phyloP scores from a whole-genome alignment of 139 green algal species.

The Micromonas commoda region DNA sequence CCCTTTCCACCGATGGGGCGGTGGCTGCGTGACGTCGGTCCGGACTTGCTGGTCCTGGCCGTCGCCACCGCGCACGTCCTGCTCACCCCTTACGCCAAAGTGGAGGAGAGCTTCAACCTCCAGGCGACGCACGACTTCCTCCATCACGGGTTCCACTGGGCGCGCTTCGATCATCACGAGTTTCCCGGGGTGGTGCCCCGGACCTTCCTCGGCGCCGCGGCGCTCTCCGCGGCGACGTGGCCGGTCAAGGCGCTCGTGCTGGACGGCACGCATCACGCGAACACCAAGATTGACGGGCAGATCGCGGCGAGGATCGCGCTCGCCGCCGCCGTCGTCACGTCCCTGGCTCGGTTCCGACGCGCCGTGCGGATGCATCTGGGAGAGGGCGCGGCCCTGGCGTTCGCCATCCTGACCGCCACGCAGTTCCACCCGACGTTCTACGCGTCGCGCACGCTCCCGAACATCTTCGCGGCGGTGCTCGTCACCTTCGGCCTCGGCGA shows the following conservation, averaged over 20 bases:
- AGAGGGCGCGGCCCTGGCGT: neutral
- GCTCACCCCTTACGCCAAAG: conserved; percentile 65
- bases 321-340: neutral
- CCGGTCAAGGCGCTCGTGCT: neutral
- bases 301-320: conserved; percentile 4
- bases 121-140: conserved; percentile 58
- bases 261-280: too few species aligned
- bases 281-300: too few species aligned
- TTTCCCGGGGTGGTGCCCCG: conserved; percentile 79
- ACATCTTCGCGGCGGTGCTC: conserved; percentile 58
- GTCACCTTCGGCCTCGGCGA: neutral
- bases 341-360: conserved; percentile 3
- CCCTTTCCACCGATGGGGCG: neutral
- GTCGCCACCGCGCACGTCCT: conserved; percentile 31
- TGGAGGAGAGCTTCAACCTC: conserved; percentile 82
- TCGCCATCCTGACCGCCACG: neutral
- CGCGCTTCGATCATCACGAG: conserved; percentile 62
- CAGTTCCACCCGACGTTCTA: conserved; percentile 88
- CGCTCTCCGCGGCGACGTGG: neutral
- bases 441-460: conserved; percentile 61
- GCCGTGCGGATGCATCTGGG: neutral
- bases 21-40: neutral
- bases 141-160: conserved; percentile 43
- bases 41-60: conserved; percentile 25
- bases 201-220: conserved; percentile 55